phyloP scores from a whole-genome alignment of 2,329 filamentous ascomycete species.

The Drechmeria coniospora region DNA sequence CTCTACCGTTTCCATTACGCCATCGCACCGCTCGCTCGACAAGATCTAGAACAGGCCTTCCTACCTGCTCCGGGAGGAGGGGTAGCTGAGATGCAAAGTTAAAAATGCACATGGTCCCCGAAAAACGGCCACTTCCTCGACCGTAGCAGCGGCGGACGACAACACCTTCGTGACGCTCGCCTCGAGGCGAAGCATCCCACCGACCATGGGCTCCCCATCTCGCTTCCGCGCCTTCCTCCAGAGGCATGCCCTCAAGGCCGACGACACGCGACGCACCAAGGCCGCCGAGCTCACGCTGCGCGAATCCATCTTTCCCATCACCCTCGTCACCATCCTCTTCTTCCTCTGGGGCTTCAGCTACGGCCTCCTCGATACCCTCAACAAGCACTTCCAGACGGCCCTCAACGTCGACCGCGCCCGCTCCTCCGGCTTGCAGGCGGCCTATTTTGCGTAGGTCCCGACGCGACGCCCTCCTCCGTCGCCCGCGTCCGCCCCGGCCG shows the following conservation, averaged over 20 bases:
- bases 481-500: neutral
- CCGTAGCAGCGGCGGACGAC: too few relatives aligned
- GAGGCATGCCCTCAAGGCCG: constrained; percentile 27
- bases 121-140: too few relatives aligned
- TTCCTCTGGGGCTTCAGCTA: constrained; percentile 33
- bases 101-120: too few relatives aligned
- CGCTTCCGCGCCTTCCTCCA: too few relatives aligned
- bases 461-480: neutral
- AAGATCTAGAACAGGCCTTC: too few relatives aligned
- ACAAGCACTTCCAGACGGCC: constrained; percentile 32
- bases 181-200: too few relatives aligned
- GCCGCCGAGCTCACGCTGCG: constrained; percentile 45
- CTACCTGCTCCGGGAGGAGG: too few relatives aligned
- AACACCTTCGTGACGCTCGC: too few relatives aligned
- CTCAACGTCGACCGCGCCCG: constrained; percentile 27
- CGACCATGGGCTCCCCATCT: too few relatives aligned
- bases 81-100: too few relatives aligned
- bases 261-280: constrained; percentile 23
- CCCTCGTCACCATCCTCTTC: constrained; percentile 33
- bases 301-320: constrained; percentile 50
- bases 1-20: too few relatives aligned
- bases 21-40: too few relatives aligned
- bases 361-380: constrained; percentile 30
- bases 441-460: constrained; percentile 38
- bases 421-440: constrained; percentile 31